phyloP scores from a whole-genome alignment of 768 basidiomycete genomes.

The Panaeolus cyanescens region DNA sequence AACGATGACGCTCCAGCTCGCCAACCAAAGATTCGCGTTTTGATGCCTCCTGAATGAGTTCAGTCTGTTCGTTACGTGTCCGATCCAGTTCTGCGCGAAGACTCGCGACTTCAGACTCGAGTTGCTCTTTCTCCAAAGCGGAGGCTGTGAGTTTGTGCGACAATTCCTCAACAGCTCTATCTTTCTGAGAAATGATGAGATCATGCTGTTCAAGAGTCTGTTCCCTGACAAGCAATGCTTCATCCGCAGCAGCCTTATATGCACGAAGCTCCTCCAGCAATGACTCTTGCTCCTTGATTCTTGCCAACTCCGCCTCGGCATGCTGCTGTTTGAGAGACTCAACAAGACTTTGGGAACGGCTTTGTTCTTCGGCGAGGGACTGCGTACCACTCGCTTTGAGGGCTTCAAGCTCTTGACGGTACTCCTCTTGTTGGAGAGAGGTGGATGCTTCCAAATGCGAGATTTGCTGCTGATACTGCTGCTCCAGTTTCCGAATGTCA shows the following conservation, averaged over 20 bases:
- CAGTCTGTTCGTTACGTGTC: slow-evolving; percentile 59
- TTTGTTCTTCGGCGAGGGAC: slow-evolving; percentile 45
- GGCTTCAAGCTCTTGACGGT: slow-evolving; percentile 22
- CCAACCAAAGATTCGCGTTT: slow-evolving; percentile 72
- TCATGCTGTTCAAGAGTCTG: slow-evolving; percentile 45
- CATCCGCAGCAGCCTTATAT: slow-evolving; percentile 54
- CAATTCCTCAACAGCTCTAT: slow-evolving; percentile 42
- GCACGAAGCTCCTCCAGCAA: slow-evolving; percentile 62
- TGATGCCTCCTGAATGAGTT: slow-evolving; percentile 70
- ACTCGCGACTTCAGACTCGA: slow-evolving; percentile 48
- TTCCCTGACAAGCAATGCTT: slow-evolving; percentile 48
- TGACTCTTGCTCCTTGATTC: slow-evolving; percentile 49
- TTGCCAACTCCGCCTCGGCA: slow-evolving; percentile 42
- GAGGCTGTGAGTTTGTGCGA: slow-evolving; percentile 51
- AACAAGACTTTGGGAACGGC: slow-evolving; percentile 42
- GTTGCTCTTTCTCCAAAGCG: slow-evolving; percentile 43
- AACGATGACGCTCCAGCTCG: slow-evolving; percentile 79
- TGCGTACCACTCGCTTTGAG: slow-evolving; percentile 34
- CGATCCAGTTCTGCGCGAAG: slow-evolving; percentile 62
- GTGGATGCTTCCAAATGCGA: slow-evolving; percentile 41
- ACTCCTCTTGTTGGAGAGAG: slow-evolving; percentile 36
- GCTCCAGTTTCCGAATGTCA: slow-evolving; percentile 37
- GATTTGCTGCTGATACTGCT: slow-evolving; percentile 51
- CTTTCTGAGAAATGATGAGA: slow-evolving; percentile 51
- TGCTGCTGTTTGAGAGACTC: slow-evolving; percentile 49